Evolutionary conservation across 2,329 filamentous ascomycete species (phyloP).

Genomic region (Claviceps arundinis): DNA sequence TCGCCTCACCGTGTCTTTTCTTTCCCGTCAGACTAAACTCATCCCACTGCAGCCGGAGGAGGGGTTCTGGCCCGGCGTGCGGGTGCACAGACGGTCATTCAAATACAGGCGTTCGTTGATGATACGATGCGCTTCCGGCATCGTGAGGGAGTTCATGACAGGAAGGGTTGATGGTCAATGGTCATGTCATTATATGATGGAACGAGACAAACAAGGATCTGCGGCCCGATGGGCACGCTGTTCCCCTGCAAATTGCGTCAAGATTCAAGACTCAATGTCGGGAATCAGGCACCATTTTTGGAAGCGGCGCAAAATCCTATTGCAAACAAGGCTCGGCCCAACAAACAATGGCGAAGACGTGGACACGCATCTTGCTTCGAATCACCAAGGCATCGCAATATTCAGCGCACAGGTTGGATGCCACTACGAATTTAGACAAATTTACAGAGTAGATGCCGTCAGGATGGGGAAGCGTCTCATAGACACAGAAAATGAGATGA

Average conservation of each 20-base stretch:
- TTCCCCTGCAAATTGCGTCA: not conserved
- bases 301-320: not conserved
- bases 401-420: not conserved
- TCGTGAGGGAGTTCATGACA: not conserved
- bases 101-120: not conserved
- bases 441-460: not conserved
- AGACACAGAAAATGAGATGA: not conserved
- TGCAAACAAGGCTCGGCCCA: not conserved
- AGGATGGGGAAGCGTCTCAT: not conserved
- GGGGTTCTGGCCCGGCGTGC: too few species aligned
- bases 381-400: not conserved
- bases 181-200: not conserved
- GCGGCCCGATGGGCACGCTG: not conserved
- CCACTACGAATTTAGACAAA: not conserved
- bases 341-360: not conserved
- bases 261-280: too few species aligned
- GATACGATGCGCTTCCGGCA: not conserved
- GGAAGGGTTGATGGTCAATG: not conserved
- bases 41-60: too few species aligned
- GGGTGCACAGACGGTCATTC: too few species aligned
- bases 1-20: too few species aligned
- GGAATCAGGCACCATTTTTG: not conserved
- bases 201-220: not conserved
- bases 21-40: too few species aligned
- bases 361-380: not conserved